Percentiles rank a stretch among this genome's conserved stretches.
These are phyloP conservation scores for Boletus rubescentipes DNA, from an alignment of 768 basidiomycete genomes.

Conservation along the genomic window DNA sequence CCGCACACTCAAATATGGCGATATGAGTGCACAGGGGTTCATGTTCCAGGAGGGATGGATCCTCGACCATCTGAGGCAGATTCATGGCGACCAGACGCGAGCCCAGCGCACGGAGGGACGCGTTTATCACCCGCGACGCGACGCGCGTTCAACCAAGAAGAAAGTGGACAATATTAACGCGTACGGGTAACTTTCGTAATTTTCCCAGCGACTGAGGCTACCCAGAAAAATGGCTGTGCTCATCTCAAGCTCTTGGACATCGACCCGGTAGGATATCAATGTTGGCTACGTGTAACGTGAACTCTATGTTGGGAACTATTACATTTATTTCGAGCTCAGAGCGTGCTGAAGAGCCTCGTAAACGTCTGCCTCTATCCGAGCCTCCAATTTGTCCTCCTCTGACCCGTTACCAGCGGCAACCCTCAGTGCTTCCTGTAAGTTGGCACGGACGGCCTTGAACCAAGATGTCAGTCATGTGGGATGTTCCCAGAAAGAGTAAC, in stretches of 20 bases:
- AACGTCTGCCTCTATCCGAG: slow-evolving; percentile 91
- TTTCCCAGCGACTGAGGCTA: not conserved
- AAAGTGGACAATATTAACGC: not conserved
- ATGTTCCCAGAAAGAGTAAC: slow-evolving; percentile 19
- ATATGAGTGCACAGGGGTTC: slow-evolving; percentile 19
- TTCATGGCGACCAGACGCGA: slow-evolving; percentile 14
- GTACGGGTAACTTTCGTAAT: not conserved
- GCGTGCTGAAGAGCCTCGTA: slow-evolving; percentile 95
- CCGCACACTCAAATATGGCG: not conserved
- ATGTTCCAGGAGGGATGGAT: slow-evolving; percentile 20
- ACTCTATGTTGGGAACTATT: slow-evolving; percentile 16
- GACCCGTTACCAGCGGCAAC: slow-evolving; percentile 81
- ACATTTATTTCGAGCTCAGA: slow-evolving; percentile 48
- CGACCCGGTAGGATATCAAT: not conserved
- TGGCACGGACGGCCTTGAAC: slow-evolving; percentile 80
- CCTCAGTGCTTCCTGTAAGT: slow-evolving; percentile 84
- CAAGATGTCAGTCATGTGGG: slow-evolving; percentile 5
- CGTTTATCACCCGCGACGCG: not conserved
- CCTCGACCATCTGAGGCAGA: slow-evolving; percentile 13
- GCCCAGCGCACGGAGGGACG: not conserved
- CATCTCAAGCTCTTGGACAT: not conserved
- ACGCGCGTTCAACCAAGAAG: not conserved
- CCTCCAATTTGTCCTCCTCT: slow-evolving; percentile 92
- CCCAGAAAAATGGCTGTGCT: not conserved
- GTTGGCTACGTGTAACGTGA: not conserved